Percentiles rank a stretch among this genome's conserved stretches.
phyloP scores from a whole-genome alignment of 1,284 basidiomycete species.

The Ganoderma sinense region DNA sequence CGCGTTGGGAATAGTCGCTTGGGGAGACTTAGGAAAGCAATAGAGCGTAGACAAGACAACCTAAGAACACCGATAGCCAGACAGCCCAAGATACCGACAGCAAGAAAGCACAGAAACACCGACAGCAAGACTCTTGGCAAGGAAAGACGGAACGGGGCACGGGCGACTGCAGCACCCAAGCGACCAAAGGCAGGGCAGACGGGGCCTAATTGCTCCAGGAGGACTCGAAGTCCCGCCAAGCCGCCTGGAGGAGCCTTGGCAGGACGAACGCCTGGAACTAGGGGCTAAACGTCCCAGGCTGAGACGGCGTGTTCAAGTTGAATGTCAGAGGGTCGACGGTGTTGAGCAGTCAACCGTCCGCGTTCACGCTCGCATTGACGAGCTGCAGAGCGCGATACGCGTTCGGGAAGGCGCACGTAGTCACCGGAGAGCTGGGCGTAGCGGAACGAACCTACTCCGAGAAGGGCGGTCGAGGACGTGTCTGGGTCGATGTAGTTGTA shows the following conservation, averaged over 20 bases:
- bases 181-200: too few species aligned
- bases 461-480: conserved; percentile 54
- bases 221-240: conserved; percentile 55
- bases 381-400: conserved; percentile 52
- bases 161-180: neutral
- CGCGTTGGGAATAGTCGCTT: neutral
- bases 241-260: conserved; percentile 68
- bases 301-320: conserved; percentile 53
- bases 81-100: neutral
- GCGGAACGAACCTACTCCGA: conserved; percentile 58
- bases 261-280: conserved; percentile 75
- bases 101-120: neutral
- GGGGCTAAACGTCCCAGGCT: conserved; percentile 54
- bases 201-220: neutral
- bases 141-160: neutral
- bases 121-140: neutral
- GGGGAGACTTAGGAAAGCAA: neutral
- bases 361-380: conserved; percentile 47
- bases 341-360: conserved; percentile 60
- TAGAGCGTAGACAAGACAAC: neutral
- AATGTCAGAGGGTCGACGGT: conserved; percentile 73
- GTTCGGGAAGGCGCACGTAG: conserved; percentile 45
- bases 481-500: conserved; percentile 58
- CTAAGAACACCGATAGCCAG: neutral
- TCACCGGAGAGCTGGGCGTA: conserved; percentile 41